These are phyloP conservation scores for Acer campestre DNA, from an alignment of 345 rosid genomes.

Conservation along the genomic window DNA sequence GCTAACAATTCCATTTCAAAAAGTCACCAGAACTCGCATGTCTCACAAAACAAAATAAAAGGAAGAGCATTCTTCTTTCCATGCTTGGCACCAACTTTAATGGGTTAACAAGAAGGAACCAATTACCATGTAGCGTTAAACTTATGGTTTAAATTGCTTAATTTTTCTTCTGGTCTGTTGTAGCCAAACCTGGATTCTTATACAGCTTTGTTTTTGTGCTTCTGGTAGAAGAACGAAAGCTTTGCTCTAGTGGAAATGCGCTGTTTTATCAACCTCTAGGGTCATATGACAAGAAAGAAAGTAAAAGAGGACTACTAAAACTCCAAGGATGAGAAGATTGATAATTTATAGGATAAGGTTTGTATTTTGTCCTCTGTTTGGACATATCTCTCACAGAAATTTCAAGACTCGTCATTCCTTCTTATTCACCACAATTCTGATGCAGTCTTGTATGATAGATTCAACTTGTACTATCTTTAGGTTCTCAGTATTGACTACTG, in stretches of 20 bases:
- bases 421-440: not conserved
- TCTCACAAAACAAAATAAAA: slow-evolving; percentile 13
- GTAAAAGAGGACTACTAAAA: not conserved
- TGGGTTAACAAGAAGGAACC: slow-evolving; percentile 10
- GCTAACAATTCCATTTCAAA: slow-evolving; percentile 15
- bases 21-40: slow-evolving; percentile 10
- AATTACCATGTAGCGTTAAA: too few relatives aligned
- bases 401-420: not conserved
- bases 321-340: not conserved
- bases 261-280: not conserved
- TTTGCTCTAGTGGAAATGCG: not conserved
- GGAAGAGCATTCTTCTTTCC: slow-evolving; percentile 13
- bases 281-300: not conserved
- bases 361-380: not conserved
- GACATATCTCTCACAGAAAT: not conserved
- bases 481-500: not conserved
- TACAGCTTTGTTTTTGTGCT: not conserved
- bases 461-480: not conserved
- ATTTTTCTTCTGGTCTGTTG: not conserved
- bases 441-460: not conserved
- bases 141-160: not conserved
- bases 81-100: slow-evolving; percentile 10
- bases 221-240: not conserved
- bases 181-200: not conserved
- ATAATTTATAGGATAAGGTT: not conserved